Evolutionary conservation across 257 asterid species (phyloP).

Genomic region (Linderniella brevidens): DNA sequence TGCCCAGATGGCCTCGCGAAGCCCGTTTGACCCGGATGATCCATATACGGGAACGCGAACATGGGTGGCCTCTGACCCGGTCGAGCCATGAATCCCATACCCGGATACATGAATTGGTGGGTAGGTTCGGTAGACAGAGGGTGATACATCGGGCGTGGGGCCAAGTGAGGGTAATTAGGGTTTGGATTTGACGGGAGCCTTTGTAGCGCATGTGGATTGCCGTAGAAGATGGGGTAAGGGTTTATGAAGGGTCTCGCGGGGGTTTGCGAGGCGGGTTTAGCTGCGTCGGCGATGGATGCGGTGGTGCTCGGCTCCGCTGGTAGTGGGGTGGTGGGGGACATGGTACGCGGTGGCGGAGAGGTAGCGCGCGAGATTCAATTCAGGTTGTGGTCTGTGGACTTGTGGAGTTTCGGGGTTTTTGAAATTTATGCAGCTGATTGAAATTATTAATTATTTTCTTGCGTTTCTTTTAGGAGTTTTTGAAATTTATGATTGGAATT

Average conservation of each 20-base stretch:
- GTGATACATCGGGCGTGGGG: constrained; percentile 23
- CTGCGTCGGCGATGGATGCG: constrained; percentile 14
- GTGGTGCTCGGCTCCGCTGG: constrained; percentile 36
- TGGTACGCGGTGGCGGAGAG: constrained; percentile 14
- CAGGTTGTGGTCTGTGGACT: no score
- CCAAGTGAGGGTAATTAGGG: constrained; percentile 47
- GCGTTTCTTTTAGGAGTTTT: no score
- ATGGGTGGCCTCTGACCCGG: constrained; percentile 17
- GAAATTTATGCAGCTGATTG: not conserved
- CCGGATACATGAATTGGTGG: not conserved
- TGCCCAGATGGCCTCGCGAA: constrained; percentile 23
- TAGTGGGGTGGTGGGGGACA: constrained; percentile 54
- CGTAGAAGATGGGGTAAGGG: constrained; percentile 16
- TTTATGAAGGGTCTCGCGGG: constrained; percentile 20
- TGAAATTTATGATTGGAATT: no score
- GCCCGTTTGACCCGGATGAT: constrained; percentile 27
- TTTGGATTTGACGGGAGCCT: constrained; percentile 34
- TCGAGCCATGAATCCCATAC: no score
- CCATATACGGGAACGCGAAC: constrained; percentile 32
- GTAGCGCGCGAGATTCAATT: constrained; percentile 18
- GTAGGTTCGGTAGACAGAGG: constrained; percentile 23
- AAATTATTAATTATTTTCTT: not conserved
- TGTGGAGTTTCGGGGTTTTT: constrained; percentile 7
- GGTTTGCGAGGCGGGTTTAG: constrained; percentile 19
- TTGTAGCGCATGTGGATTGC: constrained; percentile 18